A percentile compares a stretch with the other conserved stretches of the same genome.
Conservation (phyloP, 192 early-diverging fungal species). For the Globomyces pollinis-pini region DNA sequence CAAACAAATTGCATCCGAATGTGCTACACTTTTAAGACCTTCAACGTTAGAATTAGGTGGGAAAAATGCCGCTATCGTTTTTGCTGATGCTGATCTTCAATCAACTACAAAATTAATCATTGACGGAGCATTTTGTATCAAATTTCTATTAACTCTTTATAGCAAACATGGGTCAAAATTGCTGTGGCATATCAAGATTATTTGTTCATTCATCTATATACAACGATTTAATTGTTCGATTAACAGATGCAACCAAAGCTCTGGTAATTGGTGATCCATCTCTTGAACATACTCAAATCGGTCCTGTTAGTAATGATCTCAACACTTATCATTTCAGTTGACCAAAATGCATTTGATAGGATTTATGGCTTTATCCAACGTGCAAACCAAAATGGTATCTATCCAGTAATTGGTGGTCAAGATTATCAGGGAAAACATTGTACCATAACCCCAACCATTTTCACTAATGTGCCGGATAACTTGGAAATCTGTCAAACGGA, state of each 20-base stretch:
- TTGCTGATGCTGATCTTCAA: conserved; percentile 20
- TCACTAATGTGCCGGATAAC: conserved; percentile 56
- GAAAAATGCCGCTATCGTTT: conserved; percentile 8
- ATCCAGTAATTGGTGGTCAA: not conserved
- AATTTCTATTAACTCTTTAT: too few relatives aligned
- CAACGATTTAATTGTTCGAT: not conserved
- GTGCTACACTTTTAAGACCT: conserved; percentile 66
- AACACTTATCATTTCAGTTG: too few relatives aligned
- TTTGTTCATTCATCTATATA: conserved; percentile 3
- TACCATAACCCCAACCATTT: conserved; percentile 74
- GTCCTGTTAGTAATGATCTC: conserved; percentile 1
- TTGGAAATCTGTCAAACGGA: conserved; percentile 73
- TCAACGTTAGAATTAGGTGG: conserved; percentile 78
- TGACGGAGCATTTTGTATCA: conserved; percentile 15
- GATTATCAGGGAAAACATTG: conserved; percentile 33
- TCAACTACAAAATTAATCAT: conserved; percentile 5
- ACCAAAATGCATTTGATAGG: not conserved
- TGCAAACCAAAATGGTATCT: not conserved
- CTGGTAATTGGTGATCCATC: conserved; percentile 11
- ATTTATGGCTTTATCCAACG: not conserved
- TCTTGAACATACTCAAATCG: conserved; percentile 1
- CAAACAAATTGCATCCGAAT: conserved; percentile 63
- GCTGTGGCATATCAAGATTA: conserved; percentile 9
- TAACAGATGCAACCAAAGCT: not conserved
- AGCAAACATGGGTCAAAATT: conserved; percentile 17